A percentile compares a stretch with the other conserved stretches of the same genome.
phyloP scores from a whole-genome alignment of 169 alveolate genomes.

The Plasmodium cynomolgi region DNA sequence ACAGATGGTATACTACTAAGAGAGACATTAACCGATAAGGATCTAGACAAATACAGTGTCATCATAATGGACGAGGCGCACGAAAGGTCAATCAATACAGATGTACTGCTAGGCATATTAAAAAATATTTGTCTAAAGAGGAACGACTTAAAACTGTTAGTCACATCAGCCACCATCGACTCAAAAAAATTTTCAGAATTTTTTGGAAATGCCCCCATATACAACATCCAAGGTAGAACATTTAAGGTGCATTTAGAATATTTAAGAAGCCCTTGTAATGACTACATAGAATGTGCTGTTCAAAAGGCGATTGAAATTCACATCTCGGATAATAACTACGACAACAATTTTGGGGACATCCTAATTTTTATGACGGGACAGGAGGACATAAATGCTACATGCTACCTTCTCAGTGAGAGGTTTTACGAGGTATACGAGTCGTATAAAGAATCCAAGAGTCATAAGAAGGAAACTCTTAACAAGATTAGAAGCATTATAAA shows the following conservation, averaged over 20 bases:
- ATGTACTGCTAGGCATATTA: constrained; percentile 98
- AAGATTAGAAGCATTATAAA: constrained; percentile 35
- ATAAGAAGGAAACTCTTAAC: constrained; percentile 65
- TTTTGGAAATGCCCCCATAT: constrained; percentile 99
- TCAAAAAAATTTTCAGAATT: constrained; percentile 97
- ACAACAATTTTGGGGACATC: constrained; percentile 92
- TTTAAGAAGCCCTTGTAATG: constrained; percentile 94
- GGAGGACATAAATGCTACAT: constrained; percentile 99
- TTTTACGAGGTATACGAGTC: constrained; percentile 81
- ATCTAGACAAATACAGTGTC: constrained; percentile 96
- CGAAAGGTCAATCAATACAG: constrained; percentile 99
- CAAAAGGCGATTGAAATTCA: constrained; percentile 98
- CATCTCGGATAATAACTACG: constrained; percentile 80
- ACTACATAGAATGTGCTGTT: constrained; percentile 99
- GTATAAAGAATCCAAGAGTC: constrained; percentile 61
- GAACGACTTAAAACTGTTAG: constrained; percentile 97
- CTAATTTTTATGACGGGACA: constrained; percentile 99
- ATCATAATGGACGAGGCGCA: constrained; percentile 99
- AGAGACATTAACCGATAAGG: constrained; percentile 98
- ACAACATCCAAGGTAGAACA: constrained; percentile 99
- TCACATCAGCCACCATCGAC: constrained; percentile 99
- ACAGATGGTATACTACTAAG: constrained; percentile 99
- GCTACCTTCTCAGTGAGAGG: constrained; percentile 95
- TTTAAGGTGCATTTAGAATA: constrained; percentile 97
- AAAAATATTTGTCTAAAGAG: constrained; percentile 95